phyloP scores from a whole-genome alignment of 2,329 filamentous ascomycete species.

The Cladosporium sp. region DNA sequence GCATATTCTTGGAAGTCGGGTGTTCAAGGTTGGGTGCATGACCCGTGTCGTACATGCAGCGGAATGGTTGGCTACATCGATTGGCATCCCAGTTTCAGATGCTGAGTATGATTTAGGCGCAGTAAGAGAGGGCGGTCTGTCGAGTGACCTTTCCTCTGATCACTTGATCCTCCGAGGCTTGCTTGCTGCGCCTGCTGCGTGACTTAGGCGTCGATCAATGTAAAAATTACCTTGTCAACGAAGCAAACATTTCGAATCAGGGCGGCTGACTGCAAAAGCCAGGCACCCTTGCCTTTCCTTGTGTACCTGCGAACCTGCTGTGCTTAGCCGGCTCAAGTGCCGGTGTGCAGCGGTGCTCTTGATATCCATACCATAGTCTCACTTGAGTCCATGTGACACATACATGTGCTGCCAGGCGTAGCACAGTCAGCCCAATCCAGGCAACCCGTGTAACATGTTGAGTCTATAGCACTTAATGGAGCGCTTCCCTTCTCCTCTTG shows the following conservation, averaged over 20 bases:
- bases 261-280: neutral
- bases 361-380: too few species aligned
- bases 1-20: neutral
- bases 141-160: neutral
- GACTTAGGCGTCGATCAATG: neutral
- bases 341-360: too few species aligned
- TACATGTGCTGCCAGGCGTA: neutral
- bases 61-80: neutral
- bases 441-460: neutral
- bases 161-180: neutral
- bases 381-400: too few species aligned
- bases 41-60: neutral
- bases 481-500: neutral
- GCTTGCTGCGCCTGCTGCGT: neutral
- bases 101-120: neutral
- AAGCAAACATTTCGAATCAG: neutral
- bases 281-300: neutral
- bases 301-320: neutral
- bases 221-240: neutral
- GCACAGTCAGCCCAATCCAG: neutral
- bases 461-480: neutral
- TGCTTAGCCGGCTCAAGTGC: too few species aligned
- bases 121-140: neutral
- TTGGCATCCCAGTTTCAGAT: neutral
- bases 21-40: neutral